Percentiles rank a stretch among this genome's conserved stretches.
Conservation (phyloP, 306 rosid species). For the Elaeagnus macrophylla region DNA sequence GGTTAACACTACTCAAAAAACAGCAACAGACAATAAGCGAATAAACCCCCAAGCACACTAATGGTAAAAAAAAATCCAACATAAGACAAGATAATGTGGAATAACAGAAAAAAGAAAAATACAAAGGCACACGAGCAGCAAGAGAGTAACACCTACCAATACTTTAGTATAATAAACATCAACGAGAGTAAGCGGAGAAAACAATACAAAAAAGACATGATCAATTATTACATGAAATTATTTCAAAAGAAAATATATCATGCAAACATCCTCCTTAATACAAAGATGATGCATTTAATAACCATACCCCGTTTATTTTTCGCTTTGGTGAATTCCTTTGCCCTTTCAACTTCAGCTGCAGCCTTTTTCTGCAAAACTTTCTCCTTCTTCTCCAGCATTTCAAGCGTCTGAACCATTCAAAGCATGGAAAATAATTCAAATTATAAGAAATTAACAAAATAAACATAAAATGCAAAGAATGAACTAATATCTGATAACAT, state of each 20-base stretch:
- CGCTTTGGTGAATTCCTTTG: constrained; percentile 70
- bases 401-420: constrained; percentile 64
- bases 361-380: constrained; percentile 86
- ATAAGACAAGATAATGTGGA: no score
- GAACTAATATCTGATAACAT: background rate
- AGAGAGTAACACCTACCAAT: no score
- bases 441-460: background rate
- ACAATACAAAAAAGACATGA: no score
- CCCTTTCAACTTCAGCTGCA: constrained; percentile 76
- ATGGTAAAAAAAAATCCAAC: no score
- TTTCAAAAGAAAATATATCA: background rate
- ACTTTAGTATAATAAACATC: no score
- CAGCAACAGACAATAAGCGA: no score
- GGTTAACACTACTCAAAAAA: no score
- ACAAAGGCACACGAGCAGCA: no score
- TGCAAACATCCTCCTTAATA: background rate
- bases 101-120: no score
- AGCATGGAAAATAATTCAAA: background rate
- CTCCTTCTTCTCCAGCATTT: constrained; percentile 99
- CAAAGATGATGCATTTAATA: background rate
- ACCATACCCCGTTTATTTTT: constrained; percentile 79
- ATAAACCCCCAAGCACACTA: no score
- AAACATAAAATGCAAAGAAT: background rate
- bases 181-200: no score
- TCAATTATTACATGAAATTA: background rate